Percentiles rank a stretch among this genome's conserved stretches.
Evolutionary conservation across 2,329 filamentous ascomycete genomes (phyloP).

Genomic region (Xylariaceae sp.): DNA sequence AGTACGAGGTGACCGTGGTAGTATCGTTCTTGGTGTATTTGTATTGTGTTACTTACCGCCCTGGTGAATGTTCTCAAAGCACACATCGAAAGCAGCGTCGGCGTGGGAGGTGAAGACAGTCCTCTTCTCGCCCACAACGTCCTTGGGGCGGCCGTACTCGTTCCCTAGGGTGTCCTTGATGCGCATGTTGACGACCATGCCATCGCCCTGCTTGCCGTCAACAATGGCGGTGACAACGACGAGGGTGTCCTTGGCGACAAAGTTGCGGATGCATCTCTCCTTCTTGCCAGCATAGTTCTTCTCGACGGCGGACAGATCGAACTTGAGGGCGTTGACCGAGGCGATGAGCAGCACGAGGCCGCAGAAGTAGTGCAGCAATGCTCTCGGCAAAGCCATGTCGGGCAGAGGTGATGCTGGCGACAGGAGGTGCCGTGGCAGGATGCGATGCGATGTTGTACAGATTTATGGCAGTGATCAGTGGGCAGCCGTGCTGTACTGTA

Average conservation of each 20-base stretch:
- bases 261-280: slow-evolving; percentile 94
- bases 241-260: slow-evolving; percentile 85
- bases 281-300: slow-evolving; percentile 55
- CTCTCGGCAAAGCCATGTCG: slow-evolving; percentile 49
- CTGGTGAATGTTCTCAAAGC: slow-evolving; percentile 82
- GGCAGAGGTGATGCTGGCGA: neutral
- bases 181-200: slow-evolving; percentile 90
- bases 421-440: too few species aligned
- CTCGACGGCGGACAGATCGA: slow-evolving; percentile 74
- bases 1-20: too few species aligned
- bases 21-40: too few species aligned
- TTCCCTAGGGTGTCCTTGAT: slow-evolving; percentile 95
- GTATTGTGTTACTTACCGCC: slow-evolving; percentile 54
- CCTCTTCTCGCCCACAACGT: slow-evolving; percentile 86
- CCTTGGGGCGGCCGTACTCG: slow-evolving; percentile 88
- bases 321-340: slow-evolving; percentile 73
- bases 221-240: slow-evolving; percentile 93
- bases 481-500: too few species aligned
- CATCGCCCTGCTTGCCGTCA: slow-evolving; percentile 83
- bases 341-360: slow-evolving; percentile 55
- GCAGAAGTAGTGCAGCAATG: slow-evolving; percentile 58
- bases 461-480: too few species aligned
- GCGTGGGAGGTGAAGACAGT: slow-evolving; percentile 91
- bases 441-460: too few species aligned
- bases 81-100: slow-evolving; percentile 92